Conservation (phyloP, 2,329 filamentous ascomycete genomes). For the Helminthosporium solani region DNA sequence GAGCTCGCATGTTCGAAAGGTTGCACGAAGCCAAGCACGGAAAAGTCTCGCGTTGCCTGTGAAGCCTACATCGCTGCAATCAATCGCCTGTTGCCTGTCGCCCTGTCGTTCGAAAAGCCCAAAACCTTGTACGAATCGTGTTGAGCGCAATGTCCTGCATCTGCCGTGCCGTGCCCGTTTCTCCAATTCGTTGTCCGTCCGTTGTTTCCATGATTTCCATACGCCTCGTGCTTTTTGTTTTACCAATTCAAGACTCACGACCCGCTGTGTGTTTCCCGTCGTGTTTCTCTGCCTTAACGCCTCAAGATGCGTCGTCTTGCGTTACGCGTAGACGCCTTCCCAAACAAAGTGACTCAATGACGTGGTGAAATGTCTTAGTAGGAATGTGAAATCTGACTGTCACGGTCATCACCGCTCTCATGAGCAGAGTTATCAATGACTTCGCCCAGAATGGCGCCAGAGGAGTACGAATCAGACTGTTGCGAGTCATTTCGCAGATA, state of each 20-base stretch:
- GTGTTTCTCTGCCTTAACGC: background rate
- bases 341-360: background rate
- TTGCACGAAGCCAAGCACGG: background rate
- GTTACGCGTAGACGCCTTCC: background rate
- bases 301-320: background rate
- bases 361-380: conserved; percentile 18
- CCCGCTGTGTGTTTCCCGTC: background rate
- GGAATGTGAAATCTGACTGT: conserved; percentile 24
- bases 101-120: background rate
- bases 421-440: conserved; percentile 38
- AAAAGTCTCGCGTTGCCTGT: background rate
- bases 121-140: background rate
- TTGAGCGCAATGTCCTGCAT: background rate
- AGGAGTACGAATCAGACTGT: conserved; percentile 38
- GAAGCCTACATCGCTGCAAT: too few relatives aligned
- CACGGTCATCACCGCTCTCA: conserved; percentile 31
- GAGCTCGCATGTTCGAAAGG: background rate
- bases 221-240: too few relatives aligned
- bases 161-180: background rate
- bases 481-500: conserved; percentile 40
- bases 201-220: background rate
- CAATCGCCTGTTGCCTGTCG: too few relatives aligned
- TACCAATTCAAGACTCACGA: too few relatives aligned
- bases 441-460: conserved; percentile 39
- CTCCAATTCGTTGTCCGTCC: background rate